These are phyloP conservation scores for Eucalyptus paniculata DNA, from an alignment of 345 rosid species.

Conservation along the genomic window DNA sequence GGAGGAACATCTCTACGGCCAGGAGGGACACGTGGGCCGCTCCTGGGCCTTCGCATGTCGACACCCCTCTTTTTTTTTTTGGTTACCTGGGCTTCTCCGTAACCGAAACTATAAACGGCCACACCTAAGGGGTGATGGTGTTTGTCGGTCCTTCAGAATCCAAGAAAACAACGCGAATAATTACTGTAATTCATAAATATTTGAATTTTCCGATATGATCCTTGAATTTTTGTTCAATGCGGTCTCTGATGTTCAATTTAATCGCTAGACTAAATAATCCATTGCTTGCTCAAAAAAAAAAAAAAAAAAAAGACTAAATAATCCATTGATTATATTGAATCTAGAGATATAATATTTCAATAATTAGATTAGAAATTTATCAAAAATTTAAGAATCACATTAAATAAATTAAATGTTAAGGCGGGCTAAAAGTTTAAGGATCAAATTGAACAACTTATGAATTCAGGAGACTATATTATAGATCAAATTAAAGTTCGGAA, in stretches of 20 bases:
- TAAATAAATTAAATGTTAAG: no score
- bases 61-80: background rate
- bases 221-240: rapidly evolving
- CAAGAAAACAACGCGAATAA: no score
- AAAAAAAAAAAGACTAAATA: no score
- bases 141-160: background rate
- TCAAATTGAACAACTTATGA: no score
- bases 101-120: background rate
- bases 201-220: rapidly evolving
- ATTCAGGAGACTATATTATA: rapidly evolving
- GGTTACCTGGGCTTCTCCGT: background rate
- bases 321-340: rapidly evolving
- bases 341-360: no score
- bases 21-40: background rate
- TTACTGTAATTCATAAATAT: no score
- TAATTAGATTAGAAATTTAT: rapidly evolving
- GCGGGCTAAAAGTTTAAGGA: rapidly evolving
- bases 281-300: no score
- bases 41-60: background rate
- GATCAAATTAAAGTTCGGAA: no score
- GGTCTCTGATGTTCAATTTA: rapidly evolving
- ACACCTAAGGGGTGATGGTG: background rate
- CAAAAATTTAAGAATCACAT: rapidly evolving
- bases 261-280: no score
- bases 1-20: no score